Evolutionary conservation across 2,329 filamentous ascomycete genomes (phyloP).

Genomic region (Aspergillus latus): DNA sequence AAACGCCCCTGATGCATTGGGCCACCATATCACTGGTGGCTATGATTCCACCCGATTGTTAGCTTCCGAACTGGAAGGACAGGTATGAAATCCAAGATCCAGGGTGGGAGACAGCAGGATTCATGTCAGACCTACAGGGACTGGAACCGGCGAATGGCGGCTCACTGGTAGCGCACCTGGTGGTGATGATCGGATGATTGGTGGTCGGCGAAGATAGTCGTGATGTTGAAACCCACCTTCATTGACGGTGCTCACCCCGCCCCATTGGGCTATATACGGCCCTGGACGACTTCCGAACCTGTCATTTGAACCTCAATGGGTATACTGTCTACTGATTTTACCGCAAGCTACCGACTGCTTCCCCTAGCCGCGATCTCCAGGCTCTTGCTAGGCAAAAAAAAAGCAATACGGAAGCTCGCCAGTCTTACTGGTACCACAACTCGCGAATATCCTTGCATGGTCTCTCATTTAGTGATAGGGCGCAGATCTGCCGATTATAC

Average conservation of each 20-base stretch:
- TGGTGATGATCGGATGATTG: conserved; percentile 15
- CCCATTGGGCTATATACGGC: conserved; percentile 9
- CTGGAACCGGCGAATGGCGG: conserved; percentile 11
- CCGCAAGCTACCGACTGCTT: neutral
- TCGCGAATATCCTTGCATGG: neutral
- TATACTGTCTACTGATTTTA: neutral
- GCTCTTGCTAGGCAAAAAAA: neutral
- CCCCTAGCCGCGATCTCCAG: neutral
- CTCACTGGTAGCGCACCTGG: conserved; percentile 11
- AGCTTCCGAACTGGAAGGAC: conserved; percentile 7
- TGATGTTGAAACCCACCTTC: conserved; percentile 14
- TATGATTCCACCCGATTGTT: conserved; percentile 1
- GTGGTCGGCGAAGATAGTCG: conserved; percentile 7
- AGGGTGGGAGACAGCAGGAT: conserved; percentile 8
- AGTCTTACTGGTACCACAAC: conserved; percentile 1
- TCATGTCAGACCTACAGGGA: conserved; percentile 8
- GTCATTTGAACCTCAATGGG: neutral
- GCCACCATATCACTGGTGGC: neutral
- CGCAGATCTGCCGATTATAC: neutral
- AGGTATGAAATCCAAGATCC: conserved; percentile 13
- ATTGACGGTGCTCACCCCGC: conserved; percentile 1
- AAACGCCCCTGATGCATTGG: neutral
- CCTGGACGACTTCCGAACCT: conserved; percentile 2
- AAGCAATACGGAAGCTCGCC: neutral
- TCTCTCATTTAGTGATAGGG: conserved; percentile 3